These are phyloP conservation scores for Cetraspora pellucida DNA, from an alignment of 192 early-diverging fungal genomes.

Conservation along the genomic window DNA sequence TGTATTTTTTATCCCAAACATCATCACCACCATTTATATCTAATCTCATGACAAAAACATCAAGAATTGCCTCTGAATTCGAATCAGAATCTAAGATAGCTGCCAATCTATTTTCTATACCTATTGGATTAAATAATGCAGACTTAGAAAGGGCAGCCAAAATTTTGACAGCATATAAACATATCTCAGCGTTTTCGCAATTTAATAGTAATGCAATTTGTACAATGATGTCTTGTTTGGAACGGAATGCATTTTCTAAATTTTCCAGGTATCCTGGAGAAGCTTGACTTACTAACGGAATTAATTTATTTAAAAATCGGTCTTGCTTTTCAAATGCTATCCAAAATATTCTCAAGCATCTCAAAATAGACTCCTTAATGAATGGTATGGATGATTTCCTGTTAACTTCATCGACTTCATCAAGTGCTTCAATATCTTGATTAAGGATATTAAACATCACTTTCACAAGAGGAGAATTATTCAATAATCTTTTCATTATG, in stretches of 20 bases:
- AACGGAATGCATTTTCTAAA: slow-evolving; percentile 81
- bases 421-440: slow-evolving; percentile 60
- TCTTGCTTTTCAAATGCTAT: slow-evolving; percentile 76
- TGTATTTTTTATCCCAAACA: slow-evolving; percentile 32
- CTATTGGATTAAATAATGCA: slow-evolving; percentile 57
- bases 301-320: slow-evolving; percentile 65
- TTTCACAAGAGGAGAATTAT: slow-evolving; percentile 68
- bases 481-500: slow-evolving; percentile 75
- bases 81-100: slow-evolving; percentile 22
- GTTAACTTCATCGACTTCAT: slow-evolving; percentile 46
- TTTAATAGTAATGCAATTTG: slow-evolving; percentile 73
- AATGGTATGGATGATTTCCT: slow-evolving; percentile 40
- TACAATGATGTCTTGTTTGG: slow-evolving; percentile 66
- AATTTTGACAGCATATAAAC: slow-evolving; percentile 70
- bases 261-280: slow-evolving; percentile 66
- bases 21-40: slow-evolving; percentile 61
- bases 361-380: slow-evolving; percentile 45
- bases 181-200: slow-evolving; percentile 70
- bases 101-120: slow-evolving; percentile 6
- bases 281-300: slow-evolving; percentile 57
- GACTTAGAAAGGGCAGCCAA: slow-evolving; percentile 75
- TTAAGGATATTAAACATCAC: slow-evolving; percentile 71
- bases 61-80: slow-evolving; percentile 70
- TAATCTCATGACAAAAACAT: slow-evolving; percentile 77
- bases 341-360: slow-evolving; percentile 64